Evolutionary conservation across 176 grass and related monocot genomes (phyloP), one percentile per base, ranked within the genome.

Genomic region (Leersia perrieri): DNA sequence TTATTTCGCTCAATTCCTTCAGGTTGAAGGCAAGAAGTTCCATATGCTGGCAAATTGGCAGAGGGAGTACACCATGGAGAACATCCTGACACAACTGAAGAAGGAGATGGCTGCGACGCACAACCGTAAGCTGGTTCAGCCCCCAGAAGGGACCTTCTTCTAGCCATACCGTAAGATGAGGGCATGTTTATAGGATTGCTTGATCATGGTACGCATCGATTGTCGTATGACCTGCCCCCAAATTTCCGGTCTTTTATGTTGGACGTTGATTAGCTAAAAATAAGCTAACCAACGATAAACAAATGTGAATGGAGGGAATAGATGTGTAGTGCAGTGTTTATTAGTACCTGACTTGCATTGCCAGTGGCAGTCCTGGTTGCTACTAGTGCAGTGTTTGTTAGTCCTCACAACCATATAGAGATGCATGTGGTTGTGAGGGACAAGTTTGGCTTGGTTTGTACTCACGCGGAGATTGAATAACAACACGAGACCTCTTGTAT

Each of bases 61-160:
- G 22, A 63, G 89, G 53, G 84, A 87, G 7, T 84, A 80, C 84
- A 91, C 84, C 2, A 87, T 91, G 89, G 89, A 91, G 63, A 53
- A 84, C 27, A 72, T 84, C 10, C 75, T 91, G 36, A 87, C 76
- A 1, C 89, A 87, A 44, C 77, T 91, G 29, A 87, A 87, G 81
- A 74, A 85, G 65, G 89, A 87, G 76, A 91, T 91, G 89, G 58
- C 71, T 1, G 65, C 85, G 32, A 69, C 89, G 15, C 81, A 87
- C 55, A 91, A 77, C 53, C 76, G 81, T 2, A 87, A 87, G 70
- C 70, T 91, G 26, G 57, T 87, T n/a, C 84, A 87, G 63, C 75
- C 89, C 3, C 79, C 83, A 0, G 88, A 90, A 39, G 83, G 84
- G 26, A 80, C 88, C 12, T 89, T 65, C 71, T 85, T 88, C 81